These are phyloP conservation scores for Neurospora sp. DNA, from an alignment of 495 filamentous ascomycete species.

Conservation along the genomic window DNA sequence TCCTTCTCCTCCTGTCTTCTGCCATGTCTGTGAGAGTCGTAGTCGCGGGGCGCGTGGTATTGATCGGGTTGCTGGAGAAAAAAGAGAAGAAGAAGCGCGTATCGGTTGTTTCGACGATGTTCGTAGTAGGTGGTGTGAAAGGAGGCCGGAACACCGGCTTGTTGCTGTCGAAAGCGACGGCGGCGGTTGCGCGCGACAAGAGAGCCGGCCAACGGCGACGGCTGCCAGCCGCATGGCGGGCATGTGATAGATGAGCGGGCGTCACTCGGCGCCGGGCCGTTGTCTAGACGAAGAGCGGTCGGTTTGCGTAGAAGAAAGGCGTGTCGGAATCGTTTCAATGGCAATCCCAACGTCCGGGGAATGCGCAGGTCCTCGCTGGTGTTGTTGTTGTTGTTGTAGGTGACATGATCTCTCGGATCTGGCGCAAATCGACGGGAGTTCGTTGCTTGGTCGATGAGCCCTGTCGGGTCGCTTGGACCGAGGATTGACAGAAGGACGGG, in stretches of 20 bases:
- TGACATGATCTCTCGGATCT: not conserved
- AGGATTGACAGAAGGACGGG: not conserved
- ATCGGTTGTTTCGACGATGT: not conserved
- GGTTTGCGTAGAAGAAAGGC: not conserved
- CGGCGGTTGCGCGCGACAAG: conserved; percentile 10
- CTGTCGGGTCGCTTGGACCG: not conserved
- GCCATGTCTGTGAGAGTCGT: not conserved
- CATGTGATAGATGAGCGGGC: not conserved
- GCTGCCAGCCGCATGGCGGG: conserved; percentile 20
- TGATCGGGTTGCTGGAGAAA: not conserved
- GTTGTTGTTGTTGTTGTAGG: not conserved
- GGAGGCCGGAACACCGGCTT: not conserved
- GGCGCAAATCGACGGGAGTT: not conserved
- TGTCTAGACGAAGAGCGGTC: not conserved
- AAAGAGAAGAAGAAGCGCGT: not conserved
- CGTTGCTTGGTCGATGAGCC: not conserved
- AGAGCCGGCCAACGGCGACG: conserved; percentile 19
- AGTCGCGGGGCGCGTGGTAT: not conserved
- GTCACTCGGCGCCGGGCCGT: not conserved
- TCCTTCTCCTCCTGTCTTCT: not conserved
- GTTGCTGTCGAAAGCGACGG: not conserved
- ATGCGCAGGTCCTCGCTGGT: not conserved
- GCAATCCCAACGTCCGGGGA: not conserved
- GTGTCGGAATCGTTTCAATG: not conserved
- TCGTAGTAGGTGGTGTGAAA: not conserved